Percentiles rank a stretch among this genome's conserved stretches.
Evolutionary conservation across 768 basidiomycete species (phyloP).

Genomic region (Lyophyllum decastes): DNA sequence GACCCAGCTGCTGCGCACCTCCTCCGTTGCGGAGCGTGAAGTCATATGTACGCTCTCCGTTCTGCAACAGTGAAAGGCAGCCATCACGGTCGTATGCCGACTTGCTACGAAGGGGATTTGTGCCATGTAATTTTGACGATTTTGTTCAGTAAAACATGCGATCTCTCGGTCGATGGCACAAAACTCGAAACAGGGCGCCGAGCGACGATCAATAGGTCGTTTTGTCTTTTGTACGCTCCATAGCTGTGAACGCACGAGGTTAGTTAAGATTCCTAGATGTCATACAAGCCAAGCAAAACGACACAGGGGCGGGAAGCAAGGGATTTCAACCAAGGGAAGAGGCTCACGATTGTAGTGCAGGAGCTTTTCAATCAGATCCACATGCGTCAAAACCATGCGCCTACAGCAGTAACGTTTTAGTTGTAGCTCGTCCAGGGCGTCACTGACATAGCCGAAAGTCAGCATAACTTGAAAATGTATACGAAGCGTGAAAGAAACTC

Average conservation of each 20-base stretch:
- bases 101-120: not conserved
- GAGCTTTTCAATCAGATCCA: constrained; percentile 96
- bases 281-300: not conserved
- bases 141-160: not conserved
- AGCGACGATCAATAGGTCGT: constrained; percentile 17
- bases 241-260: constrained; percentile 30
- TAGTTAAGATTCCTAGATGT: not conserved
- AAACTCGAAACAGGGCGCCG: not conserved
- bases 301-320: not conserved
- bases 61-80: not conserved
- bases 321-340: not conserved
- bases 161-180: not conserved
- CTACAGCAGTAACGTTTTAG: constrained; percentile 95
- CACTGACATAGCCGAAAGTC: constrained; percentile 44
- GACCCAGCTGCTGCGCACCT: not conserved
- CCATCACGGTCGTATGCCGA: not conserved
- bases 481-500: constrained; percentile 25
- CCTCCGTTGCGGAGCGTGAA: not conserved
- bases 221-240: constrained; percentile 52
- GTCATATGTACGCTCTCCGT: not conserved
- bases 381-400: constrained; percentile 96
- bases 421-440: constrained; percentile 86
- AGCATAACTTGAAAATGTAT: not conserved
- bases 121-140: not conserved
- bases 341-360: constrained; percentile 90